Evolutionary conservation across 306 rosid species (phyloP).

Genomic region (Ormosia semicastrata): DNA sequence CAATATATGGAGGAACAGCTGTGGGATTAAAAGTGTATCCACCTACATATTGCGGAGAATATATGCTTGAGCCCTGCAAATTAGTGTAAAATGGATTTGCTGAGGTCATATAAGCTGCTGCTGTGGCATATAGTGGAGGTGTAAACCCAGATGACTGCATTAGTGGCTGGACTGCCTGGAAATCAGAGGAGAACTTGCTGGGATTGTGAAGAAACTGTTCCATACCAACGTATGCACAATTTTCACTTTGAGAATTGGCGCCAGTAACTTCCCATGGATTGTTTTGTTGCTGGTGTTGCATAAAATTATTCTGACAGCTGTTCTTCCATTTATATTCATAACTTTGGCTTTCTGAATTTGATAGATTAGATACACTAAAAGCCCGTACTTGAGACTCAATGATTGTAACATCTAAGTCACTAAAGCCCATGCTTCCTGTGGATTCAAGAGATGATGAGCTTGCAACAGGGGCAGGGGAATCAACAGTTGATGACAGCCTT

Average conservation of each 20-base stretch:
- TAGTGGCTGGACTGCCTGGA: conserved; percentile 36
- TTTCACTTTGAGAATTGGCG: conserved; percentile 41
- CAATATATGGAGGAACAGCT: conserved; percentile 38
- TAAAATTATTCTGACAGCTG: conserved; percentile 38
- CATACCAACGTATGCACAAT: conserved; percentile 33
- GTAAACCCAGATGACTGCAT: conserved; percentile 62
- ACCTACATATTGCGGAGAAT: conserved; percentile 42
- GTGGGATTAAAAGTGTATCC: conserved; percentile 44
- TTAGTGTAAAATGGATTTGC: conserved; percentile 40
- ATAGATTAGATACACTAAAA: conserved; percentile 38
- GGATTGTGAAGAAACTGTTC: conserved; percentile 43
- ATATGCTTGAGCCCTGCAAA: conserved; percentile 36
- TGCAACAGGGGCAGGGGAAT: conserved; percentile 27
- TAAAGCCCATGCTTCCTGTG: conserved; percentile 33
- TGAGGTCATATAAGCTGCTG: conserved; percentile 43
- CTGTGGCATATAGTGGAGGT: conserved; percentile 54
- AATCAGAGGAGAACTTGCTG: conserved; percentile 42
- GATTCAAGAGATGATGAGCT: conserved; percentile 40
- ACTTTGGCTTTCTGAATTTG: conserved; percentile 37
- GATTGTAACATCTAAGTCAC: conserved; percentile 30
- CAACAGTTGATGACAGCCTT: conserved; percentile 29
- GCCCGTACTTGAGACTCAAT: conserved; percentile 49
- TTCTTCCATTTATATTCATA: conserved; percentile 44
- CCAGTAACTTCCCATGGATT: conserved; percentile 36
- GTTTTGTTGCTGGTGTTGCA: conserved; percentile 40